A percentile compares a stretch with the other conserved stretches of the same genome.
Evolutionary conservation across 1,284 basidiomycete species (phyloP).

Genomic region (Microbotryum saponariae): DNA sequence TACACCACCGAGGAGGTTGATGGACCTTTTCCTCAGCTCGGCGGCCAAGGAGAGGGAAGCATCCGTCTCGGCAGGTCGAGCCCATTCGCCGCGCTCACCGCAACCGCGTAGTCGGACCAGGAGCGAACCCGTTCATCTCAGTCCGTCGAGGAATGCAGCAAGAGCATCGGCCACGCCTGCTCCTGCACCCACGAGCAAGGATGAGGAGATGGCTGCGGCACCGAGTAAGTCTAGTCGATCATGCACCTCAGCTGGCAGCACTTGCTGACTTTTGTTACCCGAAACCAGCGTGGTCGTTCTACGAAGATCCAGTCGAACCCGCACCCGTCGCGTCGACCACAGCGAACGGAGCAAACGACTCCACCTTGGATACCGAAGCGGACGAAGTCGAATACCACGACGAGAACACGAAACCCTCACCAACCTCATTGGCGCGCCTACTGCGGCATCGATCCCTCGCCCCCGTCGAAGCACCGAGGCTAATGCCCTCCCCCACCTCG

Average conservation of each 20-base stretch:
- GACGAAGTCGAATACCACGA: too few relatives aligned
- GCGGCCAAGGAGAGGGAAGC: not conserved
- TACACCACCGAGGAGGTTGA: conserved; percentile 12
- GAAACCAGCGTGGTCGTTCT: conserved; percentile 15
- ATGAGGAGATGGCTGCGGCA: not conserved
- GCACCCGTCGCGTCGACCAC: too few relatives aligned
- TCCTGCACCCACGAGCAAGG: not conserved
- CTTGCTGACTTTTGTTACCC: too few relatives aligned
- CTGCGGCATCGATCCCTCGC: too few relatives aligned
- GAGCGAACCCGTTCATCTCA: not conserved
- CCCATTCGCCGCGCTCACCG: conserved; percentile 1
- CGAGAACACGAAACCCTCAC: too few relatives aligned
- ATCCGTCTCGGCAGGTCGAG: not conserved
- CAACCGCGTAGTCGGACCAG: not conserved
- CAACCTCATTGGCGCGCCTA: too few relatives aligned
- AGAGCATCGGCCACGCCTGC: not conserved
- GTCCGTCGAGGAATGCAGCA: not conserved
- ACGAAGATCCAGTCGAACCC: conserved; percentile 7
- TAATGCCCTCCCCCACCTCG: not conserved
- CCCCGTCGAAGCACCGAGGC: not conserved
- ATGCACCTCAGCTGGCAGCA: too few relatives aligned
- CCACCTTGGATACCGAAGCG: too few relatives aligned
- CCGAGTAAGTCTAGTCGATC: conserved; percentile 1
- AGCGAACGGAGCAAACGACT: too few relatives aligned
- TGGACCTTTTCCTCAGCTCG: conserved; percentile 13